These are phyloP conservation scores for Tuber melanosporum DNA, from an alignment of 495 filamentous ascomycete genomes.

Conservation along the genomic window DNA sequence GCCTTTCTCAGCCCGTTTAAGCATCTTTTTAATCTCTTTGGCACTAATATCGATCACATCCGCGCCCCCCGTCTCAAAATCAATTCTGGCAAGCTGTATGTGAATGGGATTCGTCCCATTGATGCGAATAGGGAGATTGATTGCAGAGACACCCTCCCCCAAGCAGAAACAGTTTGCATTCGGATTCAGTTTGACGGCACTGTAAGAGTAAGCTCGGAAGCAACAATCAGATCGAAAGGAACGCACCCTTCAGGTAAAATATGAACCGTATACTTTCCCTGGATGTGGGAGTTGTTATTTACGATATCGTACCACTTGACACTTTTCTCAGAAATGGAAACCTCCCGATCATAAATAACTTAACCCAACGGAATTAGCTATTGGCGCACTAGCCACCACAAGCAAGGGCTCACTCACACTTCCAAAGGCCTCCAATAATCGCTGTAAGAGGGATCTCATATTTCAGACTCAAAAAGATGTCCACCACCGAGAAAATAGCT, in stretches of 20 bases:
- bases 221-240: background rate
- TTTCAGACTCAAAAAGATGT: conserved; percentile 86
- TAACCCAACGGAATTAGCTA: conserved; percentile 13
- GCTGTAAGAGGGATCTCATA: conserved; percentile 57
- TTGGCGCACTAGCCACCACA: background rate
- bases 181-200: conserved; percentile 81
- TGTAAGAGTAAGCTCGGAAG: conserved; percentile 44
- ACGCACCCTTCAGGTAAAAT: conserved; percentile 89
- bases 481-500: conserved; percentile 49
- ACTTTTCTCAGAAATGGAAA: conserved; percentile 79
- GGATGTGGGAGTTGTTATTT: conserved; percentile 83
- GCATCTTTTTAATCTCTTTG: conserved; percentile 62
- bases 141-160: conserved; percentile 53
- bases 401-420: conserved; percentile 23
- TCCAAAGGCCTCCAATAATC: conserved; percentile 32
- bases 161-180: conserved; percentile 70
- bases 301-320: conserved; percentile 81
- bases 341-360: conserved; percentile 77
- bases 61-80: conserved; percentile 68
- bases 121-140: conserved; percentile 75
- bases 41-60: conserved; percentile 68
- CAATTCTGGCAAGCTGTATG: conserved; percentile 76
- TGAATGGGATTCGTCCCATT: conserved; percentile 84
- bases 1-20: conserved; percentile 52
- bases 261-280: conserved; percentile 93